Evolutionary conservation across 306 rosid species (phyloP), one percentile per base, ranked within the genome.

Genomic region (Gastrolobium bilobum): DNA sequence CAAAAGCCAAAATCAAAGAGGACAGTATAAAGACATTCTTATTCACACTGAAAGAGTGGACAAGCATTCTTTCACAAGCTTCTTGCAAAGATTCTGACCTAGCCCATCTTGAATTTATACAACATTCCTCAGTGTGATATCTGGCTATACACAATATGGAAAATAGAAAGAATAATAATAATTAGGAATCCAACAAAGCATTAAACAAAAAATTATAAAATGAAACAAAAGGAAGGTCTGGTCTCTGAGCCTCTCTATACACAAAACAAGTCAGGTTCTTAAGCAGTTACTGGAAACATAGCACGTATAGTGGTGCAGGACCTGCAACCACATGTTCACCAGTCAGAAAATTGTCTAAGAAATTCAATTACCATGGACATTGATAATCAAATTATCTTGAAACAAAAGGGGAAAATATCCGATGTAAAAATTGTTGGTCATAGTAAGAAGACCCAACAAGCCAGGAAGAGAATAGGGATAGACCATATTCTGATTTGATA

Each of bases 281-380:
- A 82, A 87, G 91, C 94, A 88, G 87, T 86, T 79, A 86, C 97
- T 87, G 92, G 89, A 86, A 88, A 85, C 84, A 89, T 87, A 87
- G 85, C 97, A 83, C 89, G 86, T 86, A 89, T 78, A 75, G 95
- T 87, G 91, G 99, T 82, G 94, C 95, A 91, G 83, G 85, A 92
- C 96, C 97, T 92, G 97, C 97, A 88, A 88, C 97, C 97, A 91
- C 93, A 91, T 84, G 80, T 88, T 88, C 92, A 89, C 83, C 78
- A 60, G 88, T 92, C 84, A 92, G 93, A 84, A 88, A 80, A 82
- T 74, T 71, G 85, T 79, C 88, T 82, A 84, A 68, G 80, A 76
- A 71, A 85, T 80, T 87, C 70, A 83, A 88, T 79, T 67, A 44
- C 80, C 82, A 83, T n/a, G 76, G 64, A 70, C 68, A 85, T 67